Percentiles rank a stretch among this genome's conserved stretches.
Conservation (phyloP, 805 yeast genomes). For the Wickerhamomyces chaumierensis region DNA sequence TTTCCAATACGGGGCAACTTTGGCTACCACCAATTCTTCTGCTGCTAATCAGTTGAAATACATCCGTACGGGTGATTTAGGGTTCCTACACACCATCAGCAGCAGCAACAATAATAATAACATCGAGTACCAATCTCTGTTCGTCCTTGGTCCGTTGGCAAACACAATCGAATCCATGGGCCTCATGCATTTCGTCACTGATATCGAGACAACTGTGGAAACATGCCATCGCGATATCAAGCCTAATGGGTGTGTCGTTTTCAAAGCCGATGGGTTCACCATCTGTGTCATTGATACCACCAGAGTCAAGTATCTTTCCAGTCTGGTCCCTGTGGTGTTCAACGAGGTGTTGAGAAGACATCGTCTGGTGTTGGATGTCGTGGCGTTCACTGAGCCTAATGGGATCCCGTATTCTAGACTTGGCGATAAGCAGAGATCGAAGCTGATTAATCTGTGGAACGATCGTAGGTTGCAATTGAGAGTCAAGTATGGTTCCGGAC, state of each 20-base stretch:
- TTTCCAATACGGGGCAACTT: conserved; percentile 48
- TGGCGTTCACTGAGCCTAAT: conserved; percentile 61
- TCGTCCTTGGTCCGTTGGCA: conserved; percentile 72
- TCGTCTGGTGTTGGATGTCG: conserved; percentile 72
- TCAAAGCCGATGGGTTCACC: conserved; percentile 73
- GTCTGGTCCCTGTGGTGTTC: conserved; percentile 75
- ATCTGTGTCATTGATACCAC: conserved; percentile 63
- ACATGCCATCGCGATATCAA: conserved; percentile 32
- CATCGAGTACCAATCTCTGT: conserved; percentile 58
- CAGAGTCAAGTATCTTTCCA: conserved; percentile 42
- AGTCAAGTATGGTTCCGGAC: conserved; percentile 44
- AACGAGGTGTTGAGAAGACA: conserved; percentile 71
- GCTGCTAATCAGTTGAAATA: conserved; percentile 35
- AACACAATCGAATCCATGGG: conserved; percentile 90
- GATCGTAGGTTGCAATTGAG: conserved; percentile 30
- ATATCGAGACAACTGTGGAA: conserved; percentile 64
- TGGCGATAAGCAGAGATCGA: conserved; percentile 67
- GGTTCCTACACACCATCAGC: conserved; percentile 73
- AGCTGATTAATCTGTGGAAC: conserved; percentile 48
- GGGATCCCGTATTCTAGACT: conserved; percentile 60
- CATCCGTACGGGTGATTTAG: conserved; percentile 87
- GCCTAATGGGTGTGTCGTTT: conserved; percentile 55
- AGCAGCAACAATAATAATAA: conserved; percentile 24
- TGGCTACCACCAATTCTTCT: conserved; percentile 56
- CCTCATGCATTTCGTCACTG: conserved; percentile 79